phyloP scores from a whole-genome alignment of 441 rosid genomes.

The Sinapis alba region DNA sequence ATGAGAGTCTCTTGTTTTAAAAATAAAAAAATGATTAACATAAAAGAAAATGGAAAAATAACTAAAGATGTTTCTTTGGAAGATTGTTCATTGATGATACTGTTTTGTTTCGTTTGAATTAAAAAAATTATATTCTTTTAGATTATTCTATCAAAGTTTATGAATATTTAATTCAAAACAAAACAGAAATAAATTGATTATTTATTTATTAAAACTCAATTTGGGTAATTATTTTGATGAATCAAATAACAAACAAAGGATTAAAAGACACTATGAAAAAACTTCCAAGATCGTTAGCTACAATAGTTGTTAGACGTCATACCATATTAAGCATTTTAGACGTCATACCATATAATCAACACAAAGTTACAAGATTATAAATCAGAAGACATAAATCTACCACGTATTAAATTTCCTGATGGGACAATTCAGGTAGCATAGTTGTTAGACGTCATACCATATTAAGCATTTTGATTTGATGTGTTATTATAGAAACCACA shows the following conservation, averaged over 20 bases:
- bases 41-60: too few relatives aligned
- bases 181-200: not conserved
- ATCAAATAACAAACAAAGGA: not conserved
- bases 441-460: constrained; percentile 36
- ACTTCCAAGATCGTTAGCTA: not conserved
- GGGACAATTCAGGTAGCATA: constrained; percentile 32
- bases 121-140: too few relatives aligned
- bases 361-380: not conserved
- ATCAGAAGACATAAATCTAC: not conserved
- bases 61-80: too few relatives aligned
- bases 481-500: constrained; percentile 28
- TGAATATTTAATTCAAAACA: not conserved
- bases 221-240: not conserved
- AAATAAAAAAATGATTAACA: too few relatives aligned
- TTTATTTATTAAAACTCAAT: not conserved
- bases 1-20: too few relatives aligned
- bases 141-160: not conserved
- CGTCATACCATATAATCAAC: too few relatives aligned
- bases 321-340: too few relatives aligned
- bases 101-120: too few relatives aligned
- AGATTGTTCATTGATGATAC: too few relatives aligned
- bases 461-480: constrained; percentile 1
- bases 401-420: constrained; percentile 3
- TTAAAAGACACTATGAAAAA: not conserved
- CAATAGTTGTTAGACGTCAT: too few relatives aligned